A percentile compares a stretch with the other conserved stretches of the same genome.
These are phyloP conservation scores for Lathyrus oleraceus DNA, from an alignment of 306 rosid species.

Conservation along the genomic window DNA sequence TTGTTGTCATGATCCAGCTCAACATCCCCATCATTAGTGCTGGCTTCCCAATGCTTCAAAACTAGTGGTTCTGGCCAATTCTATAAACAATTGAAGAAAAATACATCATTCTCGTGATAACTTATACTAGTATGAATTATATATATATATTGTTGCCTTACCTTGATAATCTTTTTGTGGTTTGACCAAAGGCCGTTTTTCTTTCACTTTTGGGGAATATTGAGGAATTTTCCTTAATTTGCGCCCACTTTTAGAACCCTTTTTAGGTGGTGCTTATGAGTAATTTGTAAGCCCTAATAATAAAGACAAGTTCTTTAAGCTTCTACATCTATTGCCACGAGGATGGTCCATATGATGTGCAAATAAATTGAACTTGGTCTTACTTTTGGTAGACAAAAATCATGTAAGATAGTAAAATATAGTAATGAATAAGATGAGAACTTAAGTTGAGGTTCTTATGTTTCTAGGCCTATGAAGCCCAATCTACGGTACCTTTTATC, in stretches of 20 bases:
- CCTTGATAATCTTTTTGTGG: constrained; percentile 18
- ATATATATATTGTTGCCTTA: no score
- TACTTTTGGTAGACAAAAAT: constrained; percentile 23
- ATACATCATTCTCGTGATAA: no score
- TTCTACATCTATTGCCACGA: constrained; percentile 28
- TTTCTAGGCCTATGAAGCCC: background rate
- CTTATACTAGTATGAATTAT: no score
- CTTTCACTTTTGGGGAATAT: constrained; percentile 38
- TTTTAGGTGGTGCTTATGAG: constrained; percentile 48
- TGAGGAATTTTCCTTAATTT: constrained; percentile 62
- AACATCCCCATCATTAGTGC: constrained; percentile 30
- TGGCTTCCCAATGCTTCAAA: background rate
- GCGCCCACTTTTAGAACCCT: constrained; percentile 51
- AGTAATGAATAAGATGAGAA: no score
- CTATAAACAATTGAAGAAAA: background rate
- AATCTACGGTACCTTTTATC: background rate
- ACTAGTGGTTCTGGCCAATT: background rate
- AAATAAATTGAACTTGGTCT: constrained; percentile 27
- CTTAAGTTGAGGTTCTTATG: no score
- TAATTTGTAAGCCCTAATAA: constrained; percentile 42
- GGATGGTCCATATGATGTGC: constrained; percentile 31
- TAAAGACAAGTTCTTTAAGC: constrained; percentile 36
- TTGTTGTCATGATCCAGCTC: constrained; percentile 32
- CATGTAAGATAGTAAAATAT: background rate
- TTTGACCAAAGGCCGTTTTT: constrained; percentile 38